Conservation (phyloP, 2,329 filamentous ascomycete genomes). For the Aspergillus udagawae region DNA sequence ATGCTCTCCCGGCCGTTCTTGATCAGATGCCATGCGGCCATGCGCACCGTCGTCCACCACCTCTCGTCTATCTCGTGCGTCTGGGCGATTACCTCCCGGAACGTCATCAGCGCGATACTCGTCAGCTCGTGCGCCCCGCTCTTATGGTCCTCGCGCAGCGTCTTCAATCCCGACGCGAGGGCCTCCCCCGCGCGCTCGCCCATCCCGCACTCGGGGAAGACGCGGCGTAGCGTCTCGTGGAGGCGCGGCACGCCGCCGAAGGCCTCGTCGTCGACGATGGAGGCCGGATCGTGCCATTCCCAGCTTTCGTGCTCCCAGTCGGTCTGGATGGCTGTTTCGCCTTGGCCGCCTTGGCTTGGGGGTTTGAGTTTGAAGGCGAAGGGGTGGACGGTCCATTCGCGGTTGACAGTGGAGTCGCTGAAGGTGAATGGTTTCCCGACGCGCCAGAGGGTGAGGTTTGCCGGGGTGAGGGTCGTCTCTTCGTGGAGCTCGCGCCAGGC, state of each 20-base stretch:
- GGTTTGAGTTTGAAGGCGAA: conserved; percentile 53
- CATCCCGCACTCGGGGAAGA: conserved; percentile 56
- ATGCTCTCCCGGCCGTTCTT: conserved; percentile 65
- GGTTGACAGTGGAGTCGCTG: conserved; percentile 48
- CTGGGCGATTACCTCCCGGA: conserved; percentile 44
- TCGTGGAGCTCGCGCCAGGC: conserved; percentile 62
- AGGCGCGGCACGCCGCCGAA: conserved; percentile 56
- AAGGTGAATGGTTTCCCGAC: conserved; percentile 59
- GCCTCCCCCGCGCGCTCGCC: conserved; percentile 43
- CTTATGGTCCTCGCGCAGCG: conserved; percentile 53
- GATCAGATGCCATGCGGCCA: conserved; percentile 60
- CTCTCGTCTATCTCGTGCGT: conserved; percentile 18
- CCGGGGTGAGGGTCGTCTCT: conserved; percentile 54
- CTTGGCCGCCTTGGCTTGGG: conserved; percentile 22
- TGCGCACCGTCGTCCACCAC: conserved; percentile 56
- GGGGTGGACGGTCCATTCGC: conserved; percentile 61
- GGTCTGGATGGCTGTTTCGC: conserved; percentile 48
- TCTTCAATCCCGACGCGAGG: conserved; percentile 46
- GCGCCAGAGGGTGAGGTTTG: conserved; percentile 50
- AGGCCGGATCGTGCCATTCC: conserved; percentile 54
- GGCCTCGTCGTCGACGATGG: conserved; percentile 44
- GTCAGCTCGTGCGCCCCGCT: conserved; percentile 60
- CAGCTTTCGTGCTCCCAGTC: conserved; percentile 62
- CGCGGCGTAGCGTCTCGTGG: conserved; percentile 54
- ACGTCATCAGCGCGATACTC: conserved; percentile 47